These are phyloP conservation scores for Lecanicillium sp. DNA, from an alignment of 2,329 filamentous ascomycete genomes.

Conservation along the genomic window DNA sequence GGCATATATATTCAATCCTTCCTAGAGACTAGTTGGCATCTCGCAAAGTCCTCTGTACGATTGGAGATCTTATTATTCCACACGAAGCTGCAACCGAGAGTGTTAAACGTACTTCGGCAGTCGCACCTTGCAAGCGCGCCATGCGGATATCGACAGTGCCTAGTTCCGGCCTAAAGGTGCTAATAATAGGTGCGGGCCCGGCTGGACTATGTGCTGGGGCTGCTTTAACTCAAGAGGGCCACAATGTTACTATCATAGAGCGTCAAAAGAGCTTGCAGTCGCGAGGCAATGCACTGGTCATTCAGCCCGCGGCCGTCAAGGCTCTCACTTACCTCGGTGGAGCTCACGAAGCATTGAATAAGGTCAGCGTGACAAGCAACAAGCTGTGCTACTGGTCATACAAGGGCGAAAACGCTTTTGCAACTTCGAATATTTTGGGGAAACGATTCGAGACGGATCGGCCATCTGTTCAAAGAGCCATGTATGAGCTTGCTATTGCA, in stretches of 20 bases:
- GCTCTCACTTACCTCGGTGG: conserved; percentile 2
- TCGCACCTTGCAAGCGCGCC: too few relatives aligned
- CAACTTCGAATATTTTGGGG: neutral
- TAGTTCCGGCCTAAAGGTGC: conserved; percentile 1
- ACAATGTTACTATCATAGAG: conserved; percentile 6
- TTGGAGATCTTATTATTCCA: too few relatives aligned
- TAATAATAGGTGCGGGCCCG: conserved; percentile 6
- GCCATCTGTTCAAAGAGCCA: conserved; percentile 2
- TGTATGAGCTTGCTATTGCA: conserved; percentile 3
- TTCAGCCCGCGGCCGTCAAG: conserved; percentile 6
- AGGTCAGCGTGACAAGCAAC: conserved; percentile 4
- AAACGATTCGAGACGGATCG: conserved; percentile 10
- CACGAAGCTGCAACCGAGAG: too few relatives aligned
- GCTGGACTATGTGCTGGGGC: conserved; percentile 5
- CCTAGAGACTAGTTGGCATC: too few relatives aligned
- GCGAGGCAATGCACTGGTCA: conserved; percentile 6
- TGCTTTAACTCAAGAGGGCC: conserved; percentile 4
- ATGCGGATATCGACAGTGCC: neutral
- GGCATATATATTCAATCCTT: too few relatives aligned
- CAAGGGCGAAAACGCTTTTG: conserved; percentile 3
- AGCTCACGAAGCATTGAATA: conserved; percentile 2
- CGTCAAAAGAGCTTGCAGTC: neutral
- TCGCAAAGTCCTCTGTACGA: too few relatives aligned
- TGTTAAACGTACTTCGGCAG: too few relatives aligned
- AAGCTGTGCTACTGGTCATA: conserved; percentile 6